Base-by-base conservation (phyloP, 306 rosid species). In the Vigna hirtella region DNA sequence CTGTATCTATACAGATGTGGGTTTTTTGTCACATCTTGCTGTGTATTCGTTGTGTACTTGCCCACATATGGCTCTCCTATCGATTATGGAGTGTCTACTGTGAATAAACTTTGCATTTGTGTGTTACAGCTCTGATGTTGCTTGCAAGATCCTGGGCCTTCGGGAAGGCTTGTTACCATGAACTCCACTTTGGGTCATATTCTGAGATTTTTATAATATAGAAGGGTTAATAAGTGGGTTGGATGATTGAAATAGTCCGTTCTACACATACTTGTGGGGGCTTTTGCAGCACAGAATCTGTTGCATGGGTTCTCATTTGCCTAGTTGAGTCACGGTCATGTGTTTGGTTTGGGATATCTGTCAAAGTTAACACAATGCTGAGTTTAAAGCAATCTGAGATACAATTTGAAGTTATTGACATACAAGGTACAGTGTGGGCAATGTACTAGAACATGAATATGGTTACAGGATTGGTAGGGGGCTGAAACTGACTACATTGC, bases 111-210 rank as follows among this genome's bases (percentile, higher is more conserved):
- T 83, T 89, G 69, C 87, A 86, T 81, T 94, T 92, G 85, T 93
- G 91, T 94, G 89, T 94, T 94, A 90, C 98, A 94, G 98, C 98
- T 91, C 77, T 82, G 90, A 58, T 83, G 79, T 77, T 80, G 78
- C 82, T 61, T 82, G 65, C 85, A 82, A 77, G 85, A 77, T 63
- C 71, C 84, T 90, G 88, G 94, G 89, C 90, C 95, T 90, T 91
- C 94, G 84, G 89, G 97, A 90, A 87, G 93, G 93, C 94, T 85
- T 77, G 86, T 84, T 83, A 87, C 91, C 82, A 70, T 87, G 90
- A 92, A 82, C 90, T 88, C 91, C 53, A 85, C 83, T 86, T 85
- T 87, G 91, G 90, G 84, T 86, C 85, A 84, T 84, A 88, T 83
- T 81, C 73, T 87, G 79, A 77, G 83, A 20, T 20, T 68, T 80